phyloP scores from a whole-genome alignment of 768 basidiomycete genomes.

The Strobilomyces confusus region DNA sequence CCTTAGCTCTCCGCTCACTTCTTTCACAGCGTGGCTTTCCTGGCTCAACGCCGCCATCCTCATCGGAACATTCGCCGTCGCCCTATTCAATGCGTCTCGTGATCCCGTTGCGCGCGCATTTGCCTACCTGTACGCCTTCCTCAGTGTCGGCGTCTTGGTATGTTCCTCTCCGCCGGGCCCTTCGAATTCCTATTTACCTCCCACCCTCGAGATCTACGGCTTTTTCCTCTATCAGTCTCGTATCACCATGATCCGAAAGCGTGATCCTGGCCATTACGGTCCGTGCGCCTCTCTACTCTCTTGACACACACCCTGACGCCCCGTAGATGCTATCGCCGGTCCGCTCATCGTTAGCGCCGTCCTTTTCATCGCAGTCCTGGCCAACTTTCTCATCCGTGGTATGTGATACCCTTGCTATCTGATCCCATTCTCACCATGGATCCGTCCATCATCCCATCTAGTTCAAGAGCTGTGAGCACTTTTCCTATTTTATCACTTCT shows the following conservation, averaged over 20 bases:
- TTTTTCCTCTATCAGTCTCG: conserved; percentile 84
- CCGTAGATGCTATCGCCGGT: conserved; percentile 72
- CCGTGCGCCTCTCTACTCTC: conserved; percentile 16
- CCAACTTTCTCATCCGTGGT: conserved; percentile 89
- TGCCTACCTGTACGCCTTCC: conserved; percentile 76
- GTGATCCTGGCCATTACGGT: conserved; percentile 92
- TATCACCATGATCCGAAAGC: conserved; percentile 83
- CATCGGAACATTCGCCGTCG: conserved; percentile 79
- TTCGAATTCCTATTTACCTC: neutral
- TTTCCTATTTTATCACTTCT: neutral
- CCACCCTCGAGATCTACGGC: conserved; percentile 63
- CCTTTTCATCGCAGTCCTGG: conserved; percentile 83
- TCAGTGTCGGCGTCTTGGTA: conserved; percentile 71
- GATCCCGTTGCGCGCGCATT: conserved; percentile 63
- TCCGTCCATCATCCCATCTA: conserved; percentile 18
- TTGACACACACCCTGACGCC: neutral
- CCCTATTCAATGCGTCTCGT: conserved; percentile 82
- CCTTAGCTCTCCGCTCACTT: conserved; percentile 2
- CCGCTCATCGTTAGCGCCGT: conserved; percentile 78
- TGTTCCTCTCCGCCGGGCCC: neutral
- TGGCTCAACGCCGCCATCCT: conserved; percentile 87
- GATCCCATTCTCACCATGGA: conserved; percentile 4
- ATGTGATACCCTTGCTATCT: conserved; percentile 23
- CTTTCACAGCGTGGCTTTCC: conserved; percentile 79
- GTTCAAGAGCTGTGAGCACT: conserved; percentile 57